Conservation (phyloP, 2,329 filamentous ascomycete species). For the Lecanicillium sp. region DNA sequence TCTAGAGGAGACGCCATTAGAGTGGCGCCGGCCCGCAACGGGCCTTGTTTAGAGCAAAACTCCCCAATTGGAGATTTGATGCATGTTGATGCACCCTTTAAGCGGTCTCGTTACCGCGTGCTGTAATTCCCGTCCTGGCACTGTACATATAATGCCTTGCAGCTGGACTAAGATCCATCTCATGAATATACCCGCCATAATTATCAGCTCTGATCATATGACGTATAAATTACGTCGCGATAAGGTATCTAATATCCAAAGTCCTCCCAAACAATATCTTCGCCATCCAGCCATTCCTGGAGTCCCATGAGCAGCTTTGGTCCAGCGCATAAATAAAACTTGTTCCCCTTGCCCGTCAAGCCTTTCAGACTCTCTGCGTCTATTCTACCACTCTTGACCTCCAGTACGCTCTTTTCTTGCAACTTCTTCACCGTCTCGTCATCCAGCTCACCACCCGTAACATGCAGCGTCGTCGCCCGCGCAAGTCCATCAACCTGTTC, state of each 20-base stretch:
- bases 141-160: no score
- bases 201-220: no score
- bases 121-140: no score
- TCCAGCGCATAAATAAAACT: conserved; percentile 44
- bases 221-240: no score
- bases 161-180: no score
- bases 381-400: conserved; percentile 30
- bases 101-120: no score
- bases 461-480: conserved; percentile 47
- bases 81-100: no score
- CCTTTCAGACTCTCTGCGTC: conserved; percentile 31
- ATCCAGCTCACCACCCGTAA: conserved; percentile 43
- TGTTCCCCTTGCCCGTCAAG: conserved; percentile 29
- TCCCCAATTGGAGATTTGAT: no score
- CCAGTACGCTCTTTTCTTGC: conserved; percentile 22
- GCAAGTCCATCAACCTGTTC: conserved; percentile 42
- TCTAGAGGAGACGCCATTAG: no score
- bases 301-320: conserved; percentile 31
- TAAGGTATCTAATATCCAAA: conserved; percentile 42
- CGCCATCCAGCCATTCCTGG: conserved; percentile 44
- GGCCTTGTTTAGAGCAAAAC: no score
- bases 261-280: conserved; percentile 49
- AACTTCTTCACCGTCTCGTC: conserved; percentile 26
- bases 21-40: no score
- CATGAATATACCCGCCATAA: no score